Evolutionary conservation across 148 eudicot species (phyloP).

Genomic region (Rhododendron griersonianum): DNA sequence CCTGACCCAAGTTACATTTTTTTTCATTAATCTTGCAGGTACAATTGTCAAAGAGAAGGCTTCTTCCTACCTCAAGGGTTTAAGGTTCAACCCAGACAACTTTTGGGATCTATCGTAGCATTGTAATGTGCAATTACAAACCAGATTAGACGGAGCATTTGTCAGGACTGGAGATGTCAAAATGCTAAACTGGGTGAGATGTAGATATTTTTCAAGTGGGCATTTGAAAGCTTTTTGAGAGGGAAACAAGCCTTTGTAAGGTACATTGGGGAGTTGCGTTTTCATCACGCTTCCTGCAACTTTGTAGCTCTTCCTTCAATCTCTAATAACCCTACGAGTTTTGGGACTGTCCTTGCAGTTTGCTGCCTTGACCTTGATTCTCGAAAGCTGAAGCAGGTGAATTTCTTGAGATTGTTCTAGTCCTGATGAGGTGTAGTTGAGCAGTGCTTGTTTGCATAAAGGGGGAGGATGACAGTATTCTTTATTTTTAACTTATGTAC

Average conservation of each 20-base stretch:
- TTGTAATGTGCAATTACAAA: background rate
- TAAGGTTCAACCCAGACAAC: slow-evolving; percentile 2
- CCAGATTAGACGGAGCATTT: background rate
- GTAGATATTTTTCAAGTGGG: background rate
- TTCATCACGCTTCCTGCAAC: background rate
- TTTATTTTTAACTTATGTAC: background rate
- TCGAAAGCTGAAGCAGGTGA: background rate
- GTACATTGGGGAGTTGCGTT: background rate
- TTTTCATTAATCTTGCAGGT: slow-evolving; percentile 44
- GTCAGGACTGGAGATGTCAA: background rate
- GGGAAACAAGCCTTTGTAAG: background rate
- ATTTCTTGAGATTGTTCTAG: background rate
- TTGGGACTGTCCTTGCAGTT: slow-evolving; percentile 2
- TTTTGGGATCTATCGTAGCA: background rate
- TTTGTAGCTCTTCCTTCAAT: background rate
- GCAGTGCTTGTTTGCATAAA: background rate
- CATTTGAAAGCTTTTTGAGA: background rate
- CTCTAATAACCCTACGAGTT: background rate
- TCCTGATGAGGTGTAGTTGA: background rate
- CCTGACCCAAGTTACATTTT: background rate
- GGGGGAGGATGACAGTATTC: background rate
- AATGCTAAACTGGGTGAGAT: background rate
- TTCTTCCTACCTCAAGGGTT: slow-evolving; percentile 19
- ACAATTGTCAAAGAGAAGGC: slow-evolving; percentile 48
- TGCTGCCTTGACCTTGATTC: slow-evolving; percentile 1